Base-by-base conservation (phyloP, 2,329 filamentous ascomycete species). In the Alternaria metachromatica region DNA sequence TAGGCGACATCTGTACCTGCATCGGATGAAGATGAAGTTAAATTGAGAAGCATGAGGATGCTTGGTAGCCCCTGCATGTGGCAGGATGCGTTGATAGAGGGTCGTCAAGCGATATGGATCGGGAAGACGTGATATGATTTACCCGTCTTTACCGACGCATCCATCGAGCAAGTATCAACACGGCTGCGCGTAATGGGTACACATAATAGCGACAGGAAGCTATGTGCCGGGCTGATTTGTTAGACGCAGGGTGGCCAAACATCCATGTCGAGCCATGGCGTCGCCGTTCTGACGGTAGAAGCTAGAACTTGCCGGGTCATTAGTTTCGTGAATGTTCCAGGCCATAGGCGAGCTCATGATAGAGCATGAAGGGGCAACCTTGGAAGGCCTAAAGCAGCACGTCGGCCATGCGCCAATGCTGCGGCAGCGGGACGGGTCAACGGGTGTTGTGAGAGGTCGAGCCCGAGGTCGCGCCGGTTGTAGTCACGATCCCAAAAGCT, bases 1-100 rank as follows among this genome's bases (percentile, higher is more conserved):
- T 44, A 20, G 55, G 21, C 28, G 51, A 45, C 43, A 55, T 30
- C 43, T 58, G 67, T 69, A 69, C 67, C 67, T 67, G 67, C 67
- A 65, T 67, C 46, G 41, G 55, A 33, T 55, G 59, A 56, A 62
- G 56, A 48, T 30, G 51, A 58, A 23, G 41, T 50, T 59, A 61
- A 33, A 62, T 67, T 60, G 56, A 46, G 45, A 58, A 41, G 43
- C 41, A 60, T 26, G 56, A 55, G 53, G 10, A 43, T 45, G 20
- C 59, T 28, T 54, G 57, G 54, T 54, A 30, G 33, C 63, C 65
- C 63, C 65, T 66, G 65, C 63, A 63, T 58, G 45, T 43, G 44
- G 57, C 55, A 66, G 60, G 23, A 58, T 55, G 55, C 28, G 28
- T 51, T 37, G 26, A 51, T 51, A 18, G 21, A 23, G 49, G 49